Evolutionary conservation across 176 grass and related monocot genomes (phyloP).

Genomic region (Oryza australiensis): DNA sequence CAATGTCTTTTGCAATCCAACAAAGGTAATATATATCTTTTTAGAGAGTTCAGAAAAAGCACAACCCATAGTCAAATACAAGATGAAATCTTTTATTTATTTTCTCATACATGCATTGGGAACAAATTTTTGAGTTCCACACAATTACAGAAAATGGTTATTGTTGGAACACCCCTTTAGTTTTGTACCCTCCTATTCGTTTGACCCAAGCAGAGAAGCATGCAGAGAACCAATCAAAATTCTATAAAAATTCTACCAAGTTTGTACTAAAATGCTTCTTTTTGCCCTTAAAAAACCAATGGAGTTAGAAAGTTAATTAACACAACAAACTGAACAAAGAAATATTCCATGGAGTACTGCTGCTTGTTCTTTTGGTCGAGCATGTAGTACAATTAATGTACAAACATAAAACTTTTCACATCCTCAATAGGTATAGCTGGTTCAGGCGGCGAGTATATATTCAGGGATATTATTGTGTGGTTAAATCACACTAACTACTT

Average conservation of each 20-base stretch:
- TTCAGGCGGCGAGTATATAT: neutral
- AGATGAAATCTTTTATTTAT: neutral
- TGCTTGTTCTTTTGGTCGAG: neutral
- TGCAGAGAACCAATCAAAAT: neutral
- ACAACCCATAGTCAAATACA: constrained; percentile 20
- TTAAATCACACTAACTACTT: neutral
- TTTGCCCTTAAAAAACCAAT: neutral
- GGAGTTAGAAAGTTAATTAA: neutral
- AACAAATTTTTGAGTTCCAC: constrained; percentile 20
- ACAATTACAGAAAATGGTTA: neutral
- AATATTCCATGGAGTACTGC: neutral
- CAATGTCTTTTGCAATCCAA: neutral
- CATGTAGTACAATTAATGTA: neutral
- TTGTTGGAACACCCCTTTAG: neutral
- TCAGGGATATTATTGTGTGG: neutral
- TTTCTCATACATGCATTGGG: neutral
- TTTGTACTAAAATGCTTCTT: neutral
- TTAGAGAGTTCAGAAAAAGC: neutral
- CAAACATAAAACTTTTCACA: neutral
- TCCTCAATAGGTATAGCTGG: neutral
- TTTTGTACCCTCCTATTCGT: neutral
- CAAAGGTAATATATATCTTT: neutral
- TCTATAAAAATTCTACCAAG: neutral
- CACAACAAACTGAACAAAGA: neutral
- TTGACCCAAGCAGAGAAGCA: neutral